phyloP scores from a whole-genome alignment of 768 basidiomycete species.

The Pseudohyphozyma bogoriensis region DNA sequence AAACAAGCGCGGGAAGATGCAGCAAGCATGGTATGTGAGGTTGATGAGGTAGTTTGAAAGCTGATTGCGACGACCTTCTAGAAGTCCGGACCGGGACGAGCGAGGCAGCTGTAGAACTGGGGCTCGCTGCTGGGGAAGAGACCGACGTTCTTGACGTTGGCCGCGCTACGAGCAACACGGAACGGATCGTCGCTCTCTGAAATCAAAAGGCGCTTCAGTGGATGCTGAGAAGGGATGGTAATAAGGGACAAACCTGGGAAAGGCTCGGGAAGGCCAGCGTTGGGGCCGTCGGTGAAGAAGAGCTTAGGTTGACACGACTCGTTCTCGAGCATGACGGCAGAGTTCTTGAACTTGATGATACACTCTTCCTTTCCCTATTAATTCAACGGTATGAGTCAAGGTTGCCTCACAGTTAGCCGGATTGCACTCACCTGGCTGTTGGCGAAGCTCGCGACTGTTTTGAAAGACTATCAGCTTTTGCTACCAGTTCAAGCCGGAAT shows the following conservation, averaged over 20 bases:
- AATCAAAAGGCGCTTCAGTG: too few species aligned
- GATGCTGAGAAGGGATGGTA: background rate
- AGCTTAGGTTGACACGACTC: slow-evolving; percentile 77
- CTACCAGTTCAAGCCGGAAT: background rate
- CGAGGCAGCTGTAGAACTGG: too few species aligned
- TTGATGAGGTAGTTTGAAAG: too few species aligned
- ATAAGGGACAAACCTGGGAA: slow-evolving; percentile 29
- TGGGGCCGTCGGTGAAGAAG: slow-evolving; percentile 55
- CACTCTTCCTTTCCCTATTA: slow-evolving; percentile 82
- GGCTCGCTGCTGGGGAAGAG: slow-evolving; percentile 21
- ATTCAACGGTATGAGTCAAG: too few species aligned
- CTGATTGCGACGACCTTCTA: too few species aligned
- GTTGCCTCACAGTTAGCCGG: too few species aligned
- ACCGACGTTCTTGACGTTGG: slow-evolving; percentile 19
- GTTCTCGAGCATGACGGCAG: slow-evolving; percentile 76
- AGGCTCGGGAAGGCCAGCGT: slow-evolving; percentile 58
- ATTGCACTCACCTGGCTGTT: slow-evolving; percentile 67
- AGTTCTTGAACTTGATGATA: slow-evolving; percentile 86
- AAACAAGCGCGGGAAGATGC: too few species aligned
- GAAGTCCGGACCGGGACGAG: too few species aligned
- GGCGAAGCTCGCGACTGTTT: slow-evolving; percentile 50
- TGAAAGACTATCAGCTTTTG: slow-evolving; percentile 31
- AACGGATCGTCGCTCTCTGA: slow-evolving; percentile 23
- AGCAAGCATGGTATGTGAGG: too few species aligned
- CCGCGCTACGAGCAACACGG: slow-evolving; percentile 24